phyloP scores from a whole-genome alignment of 306 rosid genomes.

The Hippophae rhamnoides region DNA sequence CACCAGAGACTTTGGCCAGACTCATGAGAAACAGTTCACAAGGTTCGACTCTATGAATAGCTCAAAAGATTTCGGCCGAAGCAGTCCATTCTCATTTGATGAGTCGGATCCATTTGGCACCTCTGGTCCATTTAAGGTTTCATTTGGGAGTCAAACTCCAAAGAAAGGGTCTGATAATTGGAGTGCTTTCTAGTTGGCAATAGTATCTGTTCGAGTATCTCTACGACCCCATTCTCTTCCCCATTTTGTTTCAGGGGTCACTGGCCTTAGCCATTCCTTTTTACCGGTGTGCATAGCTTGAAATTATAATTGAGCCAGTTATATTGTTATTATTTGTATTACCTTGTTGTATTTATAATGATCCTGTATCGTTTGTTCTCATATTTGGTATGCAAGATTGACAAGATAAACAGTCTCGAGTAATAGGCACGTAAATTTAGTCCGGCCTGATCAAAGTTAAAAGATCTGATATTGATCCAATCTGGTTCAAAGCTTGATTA shows the following conservation, averaged over 20 bases:
- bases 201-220: conserved; percentile 3
- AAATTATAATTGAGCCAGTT: conserved; percentile 26
- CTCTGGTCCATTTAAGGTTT: conserved; percentile 77
- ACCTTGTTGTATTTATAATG: conserved; percentile 27
- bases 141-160: conserved; percentile 54
- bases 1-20: conserved; percentile 46
- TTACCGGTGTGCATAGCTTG: conserved; percentile 47
- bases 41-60: conserved; percentile 56
- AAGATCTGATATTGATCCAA: too few species aligned
- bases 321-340: conserved; percentile 23
- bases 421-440: too few species aligned
- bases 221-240: conserved; percentile 19
- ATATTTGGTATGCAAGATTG: too few species aligned
- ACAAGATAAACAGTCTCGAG: too few species aligned
- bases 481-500: too few species aligned
- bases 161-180: conserved; percentile 69
- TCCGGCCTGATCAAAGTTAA: too few species aligned
- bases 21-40: conserved; percentile 4
- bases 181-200: conserved; percentile 62
- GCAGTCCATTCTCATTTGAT: conserved; percentile 57
- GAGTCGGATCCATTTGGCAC: conserved; percentile 86
- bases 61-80: conserved; percentile 46
- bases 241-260: conserved; percentile 32
- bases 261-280: conserved; percentile 37
- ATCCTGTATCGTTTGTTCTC: not conserved